A percentile compares a stretch with the other conserved stretches of the same genome.
Evolutionary conservation across 2,329 filamentous ascomycete species (phyloP).

Genomic region (Aspergillus neotritici): DNA sequence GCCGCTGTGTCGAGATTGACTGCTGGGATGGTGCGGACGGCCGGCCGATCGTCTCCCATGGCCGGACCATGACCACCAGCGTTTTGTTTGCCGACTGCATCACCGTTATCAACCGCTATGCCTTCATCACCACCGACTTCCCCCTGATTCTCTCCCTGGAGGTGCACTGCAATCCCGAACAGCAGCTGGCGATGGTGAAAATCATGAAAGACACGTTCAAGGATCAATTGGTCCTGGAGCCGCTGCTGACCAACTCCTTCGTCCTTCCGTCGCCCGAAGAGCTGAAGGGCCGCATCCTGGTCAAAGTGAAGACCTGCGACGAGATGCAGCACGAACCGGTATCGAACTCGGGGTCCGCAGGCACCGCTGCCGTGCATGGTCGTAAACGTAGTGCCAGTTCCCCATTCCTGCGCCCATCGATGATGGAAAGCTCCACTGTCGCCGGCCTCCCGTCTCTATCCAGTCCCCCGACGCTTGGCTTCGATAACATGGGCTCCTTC

Average conservation of each 20-base stretch:
- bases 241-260: conserved; percentile 62
- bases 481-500: conserved; percentile 40
- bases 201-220: conserved; percentile 84
- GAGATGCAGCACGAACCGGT: conserved; percentile 42
- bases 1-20: conserved; percentile 93
- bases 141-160: conserved; percentile 93
- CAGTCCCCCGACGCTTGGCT: conserved; percentile 49
- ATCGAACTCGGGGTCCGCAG: conserved; percentile 2
- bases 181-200: conserved; percentile 82
- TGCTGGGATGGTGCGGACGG: conserved; percentile 94
- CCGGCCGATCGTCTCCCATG: conserved; percentile 84
- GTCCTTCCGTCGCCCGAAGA: conserved; percentile 80
- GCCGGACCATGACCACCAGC: conserved; percentile 78
- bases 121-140: conserved; percentile 79
- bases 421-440: conserved; percentile 53
- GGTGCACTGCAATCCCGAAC: conserved; percentile 78
- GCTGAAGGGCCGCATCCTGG: conserved; percentile 73
- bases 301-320: conserved; percentile 87
- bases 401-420: conserved; percentile 60
- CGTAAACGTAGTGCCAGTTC: conserved; percentile 69
- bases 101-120: conserved; percentile 88
- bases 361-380: conserved; percentile 33
- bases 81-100: conserved; percentile 90
- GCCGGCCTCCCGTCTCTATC: conserved; percentile 46
- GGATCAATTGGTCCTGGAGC: conserved; percentile 68